A percentile compares a stretch with the other conserved stretches of the same genome.
Evolutionary conservation across 345 rosid genomes (phyloP).

Genomic region (Melastoma malabathricum): DNA sequence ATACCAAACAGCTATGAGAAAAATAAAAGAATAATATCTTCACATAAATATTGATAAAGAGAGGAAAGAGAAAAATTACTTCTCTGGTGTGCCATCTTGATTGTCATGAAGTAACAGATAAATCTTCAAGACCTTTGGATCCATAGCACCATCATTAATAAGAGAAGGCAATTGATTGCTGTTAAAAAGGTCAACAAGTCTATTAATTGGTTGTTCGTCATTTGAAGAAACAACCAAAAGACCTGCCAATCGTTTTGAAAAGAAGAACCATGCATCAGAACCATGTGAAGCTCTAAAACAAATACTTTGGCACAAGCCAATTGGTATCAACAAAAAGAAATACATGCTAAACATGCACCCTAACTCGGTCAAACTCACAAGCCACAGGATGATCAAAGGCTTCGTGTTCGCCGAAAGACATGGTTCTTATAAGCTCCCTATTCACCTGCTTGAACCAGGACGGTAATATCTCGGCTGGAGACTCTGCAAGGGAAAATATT

Average conservation of each 20-base stretch:
- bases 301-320: not conserved
- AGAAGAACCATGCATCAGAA: conserved; percentile 5
- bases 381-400: conserved; percentile 99
- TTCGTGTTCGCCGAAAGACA: conserved; percentile 87
- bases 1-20: not conserved
- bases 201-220: conserved; percentile 76
- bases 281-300: conserved; percentile 1
- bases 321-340: conserved; percentile 1
- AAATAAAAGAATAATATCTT: not conserved
- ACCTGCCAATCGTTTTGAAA: conserved; percentile 33
- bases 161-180: conserved; percentile 65
- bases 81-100: conserved; percentile 71
- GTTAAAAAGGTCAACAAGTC: conserved; percentile 77
- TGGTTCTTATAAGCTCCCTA: conserved; percentile 55
- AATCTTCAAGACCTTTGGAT: conserved; percentile 80
- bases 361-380: conserved; percentile 38
- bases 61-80: conserved; percentile 29
- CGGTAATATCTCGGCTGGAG: conserved; percentile 60
- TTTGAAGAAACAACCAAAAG: conserved; percentile 83
- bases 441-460: conserved; percentile 81
- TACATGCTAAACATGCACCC: conserved; percentile 3
- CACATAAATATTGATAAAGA: not conserved
- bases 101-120: conserved; percentile 85
- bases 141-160: conserved; percentile 82
- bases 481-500: conserved; percentile 30